phyloP scores from a whole-genome alignment of 2,329 filamentous ascomycete species.

The Xylaria sp. region DNA sequence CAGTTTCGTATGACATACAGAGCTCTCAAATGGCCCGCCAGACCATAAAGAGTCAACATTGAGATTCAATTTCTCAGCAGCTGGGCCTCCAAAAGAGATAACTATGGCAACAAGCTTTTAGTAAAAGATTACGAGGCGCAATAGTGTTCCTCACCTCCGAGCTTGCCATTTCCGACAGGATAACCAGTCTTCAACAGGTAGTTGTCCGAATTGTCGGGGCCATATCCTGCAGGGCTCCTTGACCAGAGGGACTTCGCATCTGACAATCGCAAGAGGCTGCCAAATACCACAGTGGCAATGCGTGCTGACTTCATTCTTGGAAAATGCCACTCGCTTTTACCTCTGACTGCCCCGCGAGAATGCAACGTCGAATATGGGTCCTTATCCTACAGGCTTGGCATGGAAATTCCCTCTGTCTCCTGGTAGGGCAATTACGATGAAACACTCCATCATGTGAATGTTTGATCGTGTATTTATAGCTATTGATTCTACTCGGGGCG shows the following conservation, averaged over 20 bases:
- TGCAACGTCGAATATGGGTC: constrained; percentile 10
- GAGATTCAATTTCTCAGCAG: constrained; percentile 55
- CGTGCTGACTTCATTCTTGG: constrained; percentile 26
- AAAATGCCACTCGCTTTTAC: background rate
- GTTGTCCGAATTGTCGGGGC: constrained; percentile 32
- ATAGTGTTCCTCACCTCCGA: constrained; percentile 51
- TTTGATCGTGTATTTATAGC: background rate
- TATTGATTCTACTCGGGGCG: background rate
- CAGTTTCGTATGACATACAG: constrained; percentile 43
- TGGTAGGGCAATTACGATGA: constrained; percentile 12
- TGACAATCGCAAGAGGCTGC: constrained; percentile 6
- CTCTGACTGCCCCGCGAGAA: constrained; percentile 5
- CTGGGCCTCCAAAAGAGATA: constrained; percentile 56
- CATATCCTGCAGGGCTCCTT: constrained; percentile 36
- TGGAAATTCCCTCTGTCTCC: background rate
- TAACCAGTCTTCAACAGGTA: constrained; percentile 53
- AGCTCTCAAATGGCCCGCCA: constrained; percentile 59
- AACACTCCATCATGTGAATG: constrained; percentile 2
- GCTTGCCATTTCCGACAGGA: constrained; percentile 60
- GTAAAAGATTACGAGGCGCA: background rate
- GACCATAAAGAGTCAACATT: constrained; percentile 63
- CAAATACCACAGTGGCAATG: background rate
- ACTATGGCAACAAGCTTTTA: constrained; percentile 40
- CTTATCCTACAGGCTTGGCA: constrained; percentile 13
- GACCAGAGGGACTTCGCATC: constrained; percentile 39